Conservation (phyloP, 2,329 filamentous ascomycete species). For the Phialophora tarda region DNA sequence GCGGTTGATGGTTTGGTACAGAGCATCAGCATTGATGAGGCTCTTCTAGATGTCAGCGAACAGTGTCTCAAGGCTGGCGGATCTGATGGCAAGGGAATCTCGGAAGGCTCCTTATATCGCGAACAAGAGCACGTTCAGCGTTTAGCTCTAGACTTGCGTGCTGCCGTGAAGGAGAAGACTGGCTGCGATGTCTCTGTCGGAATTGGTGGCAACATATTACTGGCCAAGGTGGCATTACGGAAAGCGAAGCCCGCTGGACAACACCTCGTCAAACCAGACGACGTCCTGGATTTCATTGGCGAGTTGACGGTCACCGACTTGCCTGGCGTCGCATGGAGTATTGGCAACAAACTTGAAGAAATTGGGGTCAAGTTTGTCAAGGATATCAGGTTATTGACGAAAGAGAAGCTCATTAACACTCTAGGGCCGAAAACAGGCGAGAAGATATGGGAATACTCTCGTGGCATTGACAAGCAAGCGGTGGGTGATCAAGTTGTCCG, state of each 20-base stretch:
- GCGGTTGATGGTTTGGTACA: constrained; percentile 82
- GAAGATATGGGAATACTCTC: constrained; percentile 86
- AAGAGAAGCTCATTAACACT: constrained; percentile 72
- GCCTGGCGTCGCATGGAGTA: constrained; percentile 90
- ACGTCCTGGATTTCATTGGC: constrained; percentile 76
- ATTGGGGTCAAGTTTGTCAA: constrained; percentile 81
- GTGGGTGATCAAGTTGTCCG: constrained; percentile 84
- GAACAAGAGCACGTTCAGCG: constrained; percentile 80
- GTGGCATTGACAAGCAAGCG: constrained; percentile 83
- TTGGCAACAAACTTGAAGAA: constrained; percentile 85
- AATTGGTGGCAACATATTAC: constrained; percentile 86
- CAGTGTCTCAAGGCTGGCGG: constrained; percentile 69
- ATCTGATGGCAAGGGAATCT: constrained; percentile 67
- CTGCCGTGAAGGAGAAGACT: constrained; percentile 73
- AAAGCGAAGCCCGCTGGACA: constrained; percentile 96
- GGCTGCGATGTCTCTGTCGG: constrained; percentile 90
- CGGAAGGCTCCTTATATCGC: constrained; percentile 72
- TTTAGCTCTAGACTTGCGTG: constrained; percentile 70
- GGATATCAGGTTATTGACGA: constrained; percentile 77
- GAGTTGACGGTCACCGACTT: constrained; percentile 78
- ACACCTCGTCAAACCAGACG: constrained; percentile 81
- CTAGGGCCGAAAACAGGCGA: constrained; percentile 92
- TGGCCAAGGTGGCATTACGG: constrained; percentile 87
- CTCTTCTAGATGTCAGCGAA: constrained; percentile 79
- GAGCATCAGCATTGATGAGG: constrained; percentile 96